phyloP scores from a whole-genome alignment of 441 rosid genomes.

The Sinapis alba region DNA sequence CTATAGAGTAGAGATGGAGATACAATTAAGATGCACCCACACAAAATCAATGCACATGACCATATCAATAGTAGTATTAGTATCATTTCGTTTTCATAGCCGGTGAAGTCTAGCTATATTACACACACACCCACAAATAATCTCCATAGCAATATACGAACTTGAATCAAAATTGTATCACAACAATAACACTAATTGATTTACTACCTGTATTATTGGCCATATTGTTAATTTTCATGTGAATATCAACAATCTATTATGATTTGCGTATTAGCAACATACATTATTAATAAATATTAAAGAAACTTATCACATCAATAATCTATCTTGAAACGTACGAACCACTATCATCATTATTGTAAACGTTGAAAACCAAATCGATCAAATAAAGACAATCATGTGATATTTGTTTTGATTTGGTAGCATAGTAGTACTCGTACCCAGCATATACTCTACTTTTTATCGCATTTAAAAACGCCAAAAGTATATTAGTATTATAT shows the following conservation, averaged over 20 bases:
- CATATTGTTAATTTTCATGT: background rate
- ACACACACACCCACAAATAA: background rate
- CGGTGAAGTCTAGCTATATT: background rate
- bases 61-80: background rate
- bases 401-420: background rate
- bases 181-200: background rate
- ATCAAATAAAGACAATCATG: background rate
- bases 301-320: too few relatives aligned
- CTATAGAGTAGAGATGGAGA: too few relatives aligned
- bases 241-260: background rate
- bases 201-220: background rate
- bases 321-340: background rate
- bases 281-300: too few relatives aligned
- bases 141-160: background rate
- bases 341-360: background rate
- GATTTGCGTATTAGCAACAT: too few relatives aligned
- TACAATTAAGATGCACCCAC: too few relatives aligned
- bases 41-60: slow-evolving; percentile 24
- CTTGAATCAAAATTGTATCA: background rate
- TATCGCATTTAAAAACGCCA: background rate
- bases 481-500: too few relatives aligned
- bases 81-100: background rate
- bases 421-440: background rate
- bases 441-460: background rate
- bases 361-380: background rate